These are phyloP conservation scores for Hymenoscyphus infarciens DNA, from an alignment of 2,329 filamentous ascomycete genomes.

Conservation along the genomic window DNA sequence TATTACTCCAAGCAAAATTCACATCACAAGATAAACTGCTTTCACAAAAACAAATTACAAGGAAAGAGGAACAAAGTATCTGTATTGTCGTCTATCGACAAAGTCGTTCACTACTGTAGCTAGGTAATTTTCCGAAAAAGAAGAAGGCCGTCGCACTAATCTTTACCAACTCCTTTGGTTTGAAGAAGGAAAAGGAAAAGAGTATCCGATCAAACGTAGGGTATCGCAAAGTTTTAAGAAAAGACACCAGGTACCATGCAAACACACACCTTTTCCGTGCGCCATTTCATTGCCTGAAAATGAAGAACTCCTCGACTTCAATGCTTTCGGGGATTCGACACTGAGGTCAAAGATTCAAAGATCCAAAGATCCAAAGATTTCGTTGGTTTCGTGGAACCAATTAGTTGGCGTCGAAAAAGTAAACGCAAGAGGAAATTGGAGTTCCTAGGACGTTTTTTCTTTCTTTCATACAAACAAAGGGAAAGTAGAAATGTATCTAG, in stretches of 20 bases:
- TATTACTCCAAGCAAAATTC: background rate
- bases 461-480: slow-evolving; percentile 10
- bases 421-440: background rate
- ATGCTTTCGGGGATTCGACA: background rate
- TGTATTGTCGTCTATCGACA: background rate
- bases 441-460: background rate
- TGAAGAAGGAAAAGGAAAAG: background rate
- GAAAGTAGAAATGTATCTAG: slow-evolving; percentile 12
- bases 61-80: background rate
- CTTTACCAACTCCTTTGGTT: background rate
- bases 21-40: background rate
- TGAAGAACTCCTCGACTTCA: background rate
- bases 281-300: background rate
- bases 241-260: slow-evolving; percentile 3
- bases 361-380: background rate
- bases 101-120: background rate
- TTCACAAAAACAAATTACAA: background rate
- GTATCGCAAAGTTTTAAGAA: background rate
- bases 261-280: background rate
- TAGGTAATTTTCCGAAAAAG: background rate
- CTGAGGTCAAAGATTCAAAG: background rate
- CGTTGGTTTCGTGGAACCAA: background rate
- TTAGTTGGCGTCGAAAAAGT: background rate
- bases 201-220: background rate
- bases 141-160: background rate